These are phyloP conservation scores for Athelia psychrophila DNA, from an alignment of 1,284 basidiomycete genomes.

Conservation along the genomic window DNA sequence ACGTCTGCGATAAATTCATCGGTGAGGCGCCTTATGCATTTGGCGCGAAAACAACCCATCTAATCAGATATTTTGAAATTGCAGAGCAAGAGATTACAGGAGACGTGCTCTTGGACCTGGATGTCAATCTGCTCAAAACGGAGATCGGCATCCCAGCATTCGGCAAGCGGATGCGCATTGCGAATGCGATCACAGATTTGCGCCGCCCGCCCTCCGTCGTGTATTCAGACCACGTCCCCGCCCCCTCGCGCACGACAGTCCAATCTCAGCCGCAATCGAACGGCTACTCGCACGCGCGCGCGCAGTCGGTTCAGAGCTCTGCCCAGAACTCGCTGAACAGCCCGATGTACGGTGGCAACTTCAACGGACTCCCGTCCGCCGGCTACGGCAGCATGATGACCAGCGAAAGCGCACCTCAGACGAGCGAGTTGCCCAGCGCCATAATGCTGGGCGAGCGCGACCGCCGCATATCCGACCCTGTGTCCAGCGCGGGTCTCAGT, in stretches of 20 bases:
- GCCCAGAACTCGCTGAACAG: conserved; percentile 33
- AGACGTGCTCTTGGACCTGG: conserved; percentile 93
- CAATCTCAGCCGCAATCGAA: conserved; percentile 13
- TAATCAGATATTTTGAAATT: conserved; percentile 5
- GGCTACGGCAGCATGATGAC: conserved; percentile 25
- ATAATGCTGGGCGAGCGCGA: conserved; percentile 10
- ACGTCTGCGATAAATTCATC: conserved; percentile 81
- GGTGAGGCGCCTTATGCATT: conserved; percentile 42
- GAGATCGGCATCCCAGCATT: conserved; percentile 95
- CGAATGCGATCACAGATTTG: conserved; percentile 92
- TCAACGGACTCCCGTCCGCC: conserved; percentile 11
- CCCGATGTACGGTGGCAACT: conserved; percentile 22
- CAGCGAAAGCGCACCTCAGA: conserved; percentile 38
- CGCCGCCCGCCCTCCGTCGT: conserved; percentile 62
- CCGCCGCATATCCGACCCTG: conserved; percentile 24
- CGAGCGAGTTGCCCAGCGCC: conserved; percentile 24
- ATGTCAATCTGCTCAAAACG: conserved; percentile 87
- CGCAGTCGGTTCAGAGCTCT: conserved; percentile 32
- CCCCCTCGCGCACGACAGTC: conserved; percentile 13
- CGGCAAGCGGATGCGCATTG: conserved; percentile 91
- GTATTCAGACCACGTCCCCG: conserved; percentile 35
- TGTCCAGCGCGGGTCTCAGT: conserved; percentile 24
- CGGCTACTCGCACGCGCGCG: conserved; percentile 7
- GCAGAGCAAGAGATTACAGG: conserved; percentile 97
- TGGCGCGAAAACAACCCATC: not conserved